Base-by-base conservation (phyloP, 2,329 filamentous ascomycete species). In the Fusarium secorum region DNA sequence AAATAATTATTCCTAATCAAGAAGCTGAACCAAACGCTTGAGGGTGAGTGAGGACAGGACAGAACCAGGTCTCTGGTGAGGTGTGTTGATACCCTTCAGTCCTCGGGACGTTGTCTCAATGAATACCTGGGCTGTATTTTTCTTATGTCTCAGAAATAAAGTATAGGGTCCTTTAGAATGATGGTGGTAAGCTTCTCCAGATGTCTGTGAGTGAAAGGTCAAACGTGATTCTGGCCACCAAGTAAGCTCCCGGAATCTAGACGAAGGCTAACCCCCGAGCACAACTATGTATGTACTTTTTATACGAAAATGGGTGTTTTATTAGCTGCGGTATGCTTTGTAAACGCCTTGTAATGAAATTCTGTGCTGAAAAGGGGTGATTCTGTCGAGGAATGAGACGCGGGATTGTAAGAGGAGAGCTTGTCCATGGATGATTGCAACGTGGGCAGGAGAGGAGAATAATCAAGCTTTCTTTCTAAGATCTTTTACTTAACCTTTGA, bases 81-180 rank as follows among this genome's bases (percentile, higher is more conserved):
- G 52, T 60, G 45, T 22, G 15, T 26, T 69, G 60, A 60, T 39
- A 69, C 54, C 17, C 51, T 39, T 54, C 13, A 46, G 45, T 32
- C 39, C 28, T 42, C 35, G 33, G 46, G 35, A 35, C 22, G 20
- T 52, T 33, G 24, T 48, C 24, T 53, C 36, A 54, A 48, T 24
- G 42, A 38, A 36, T 24, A 13, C 33, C 26, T 30, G 45, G 46
- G 36, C 44, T 67, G 30, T 45, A 32, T 9, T 44, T 28, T 33
- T 32, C 13, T 28, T 33, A 17, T 28, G n/a, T 51, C 35, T 54
- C 33, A 33, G 9, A 33, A 28, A 33, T 20, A 17, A 33, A 14
- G 24, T 17, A 42, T 8, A 51, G 33, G 51, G 38, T 46, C 35
- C 33, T 49, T 33, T 26, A 20, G n/a, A 44, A 56, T 41, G 26